These are phyloP conservation scores for Exophiala lecanii-corni DNA, from an alignment of 2,329 filamentous ascomycete species.

Conservation along the genomic window DNA sequence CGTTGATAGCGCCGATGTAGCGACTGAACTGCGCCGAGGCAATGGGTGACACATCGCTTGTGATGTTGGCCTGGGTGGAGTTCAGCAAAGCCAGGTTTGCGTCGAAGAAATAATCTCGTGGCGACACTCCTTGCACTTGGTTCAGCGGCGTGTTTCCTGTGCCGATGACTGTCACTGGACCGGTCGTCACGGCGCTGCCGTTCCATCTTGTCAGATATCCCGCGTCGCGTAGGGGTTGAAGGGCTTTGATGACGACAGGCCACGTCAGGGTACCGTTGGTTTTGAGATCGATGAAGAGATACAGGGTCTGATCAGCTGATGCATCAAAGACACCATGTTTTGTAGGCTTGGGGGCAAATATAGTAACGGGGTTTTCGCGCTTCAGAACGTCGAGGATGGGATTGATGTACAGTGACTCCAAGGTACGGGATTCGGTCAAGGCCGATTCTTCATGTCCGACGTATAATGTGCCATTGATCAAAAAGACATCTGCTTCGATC, in stretches of 20 bases:
- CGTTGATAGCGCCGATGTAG: conserved; percentile 39
- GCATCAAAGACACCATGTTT: conserved; percentile 61
- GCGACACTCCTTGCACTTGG: conserved; percentile 41
- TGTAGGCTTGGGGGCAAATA: conserved; percentile 46
- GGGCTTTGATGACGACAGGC: conserved; percentile 51
- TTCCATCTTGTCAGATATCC: conserved; percentile 52
- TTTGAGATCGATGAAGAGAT: conserved; percentile 62
- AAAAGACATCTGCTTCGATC: conserved; percentile 46
- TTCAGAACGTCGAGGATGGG: conserved; percentile 54
- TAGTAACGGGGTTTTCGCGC: conserved; percentile 51
- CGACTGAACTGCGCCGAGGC: conserved; percentile 49
- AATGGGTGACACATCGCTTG: conserved; percentile 47
- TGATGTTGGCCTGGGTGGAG: conserved; percentile 44
- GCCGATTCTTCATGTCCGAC: conserved; percentile 38
- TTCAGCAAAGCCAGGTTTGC: conserved; percentile 49
- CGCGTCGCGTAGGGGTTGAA: conserved; percentile 52
- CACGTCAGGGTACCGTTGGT: conserved; percentile 54
- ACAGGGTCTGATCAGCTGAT: conserved; percentile 52
- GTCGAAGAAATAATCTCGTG: conserved; percentile 58
- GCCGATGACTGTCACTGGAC: conserved; percentile 58
- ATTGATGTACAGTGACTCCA: conserved; percentile 38
- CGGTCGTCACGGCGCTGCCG: conserved; percentile 42
- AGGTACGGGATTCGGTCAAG: conserved; percentile 35
- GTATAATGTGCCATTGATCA: conserved; percentile 37
- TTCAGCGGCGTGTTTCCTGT: conserved; percentile 53